Base-by-base conservation (phyloP, 2,329 filamentous ascomycete species). In the Aspergillus transmontanensis region DNA sequence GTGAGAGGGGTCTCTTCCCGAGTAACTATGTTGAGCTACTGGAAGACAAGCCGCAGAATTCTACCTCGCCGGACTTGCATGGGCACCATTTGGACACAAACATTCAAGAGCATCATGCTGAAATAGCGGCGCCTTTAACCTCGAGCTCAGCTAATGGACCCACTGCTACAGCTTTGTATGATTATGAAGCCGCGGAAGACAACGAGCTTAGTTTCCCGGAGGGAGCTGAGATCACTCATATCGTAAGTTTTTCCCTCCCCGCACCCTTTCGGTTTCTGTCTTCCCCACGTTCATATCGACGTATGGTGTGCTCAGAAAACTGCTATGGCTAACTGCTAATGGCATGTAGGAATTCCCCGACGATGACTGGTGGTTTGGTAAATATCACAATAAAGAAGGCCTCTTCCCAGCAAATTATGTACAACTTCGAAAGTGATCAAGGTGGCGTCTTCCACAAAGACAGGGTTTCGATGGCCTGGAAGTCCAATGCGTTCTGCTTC, bases 281-380 rank as follows among this genome's bases (percentile, higher is more conserved):
- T 16, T 30, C 12, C 26, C 30, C 50, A 21, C 30, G 3, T n/a
- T 32, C 19, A 10, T 30, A n/a, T 53, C 16, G 16, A 14, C 3
- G 6, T 9, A 9, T 36, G 28, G 10, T 23, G 32, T 28, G 11
- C 16, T 19, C n/a, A 36, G 39, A 26, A n/a, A 12, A 63, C 30
- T n/a, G 5, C 12, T 32, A 34, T 34, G 10, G 54, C 77, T 81
- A 71, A 75, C 50, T 50, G 36, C 28, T 61, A 14, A 10, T 30
- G 11, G 16, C 11, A 30, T 51, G 23, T 70, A 91, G 89, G 92
- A 97, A 82, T 98, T 98, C 79, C 95, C 95, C 2, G 95, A 98
- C 72, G 94, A 98, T 69, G 95, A 99, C 76, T 99, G 95, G 95
- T 99, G 95, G 95, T 91, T 94, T 72, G 95, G 95, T 63, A 88